Base-by-base conservation (phyloP, 2,329 filamentous ascomycete species). In the Aspergillus brasiliensis region DNA sequence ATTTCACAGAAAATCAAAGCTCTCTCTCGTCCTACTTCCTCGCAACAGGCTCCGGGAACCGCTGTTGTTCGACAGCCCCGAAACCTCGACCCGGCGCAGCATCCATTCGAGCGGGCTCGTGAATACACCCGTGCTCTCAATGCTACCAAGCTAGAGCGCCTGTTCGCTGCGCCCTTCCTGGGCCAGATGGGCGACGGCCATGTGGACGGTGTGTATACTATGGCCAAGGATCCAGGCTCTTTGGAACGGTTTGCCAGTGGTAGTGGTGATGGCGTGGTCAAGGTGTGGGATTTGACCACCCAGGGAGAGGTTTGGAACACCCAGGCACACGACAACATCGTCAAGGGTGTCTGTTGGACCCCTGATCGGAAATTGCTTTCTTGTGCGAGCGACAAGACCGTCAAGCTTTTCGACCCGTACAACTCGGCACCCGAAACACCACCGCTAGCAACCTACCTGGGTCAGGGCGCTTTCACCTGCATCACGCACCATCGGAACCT, bases 341-440 rank as follows among this genome's bases (percentile, higher is more conserved):
- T 98, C 67, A 97, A 96, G 81, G 91, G 90, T 13, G 83, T 97
- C 73, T 90, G 88, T 68, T 99, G 94, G 90, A 97, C 92, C 3
- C 84, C 86, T 47, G 91, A 96, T 68, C 86, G 88, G 71, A 94
- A 92, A 73, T 82, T 98, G 13, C 80, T 98, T 49, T 94, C 91
- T 1, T 97, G 93, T 73, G 92, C 91, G 5, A 88, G 87, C 61
- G 95, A 99, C 77, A 87, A 88, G 67, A 90, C 91, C 3, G 86
- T 98, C 71, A 97, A 98, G 76, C 81, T 99, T 31, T 97, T 91
- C 78, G 92, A 97, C 69, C 93, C 94, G 1, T 96, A 96, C 75
- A 88, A 90, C 73, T 88, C 88, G 7, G 76, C 85, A 19, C 83
- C 84, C 61, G 86, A 88, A 54, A 81, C 88, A 13, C 82, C 87